phyloP scores from a whole-genome alignment of 108 stramenopile genomes.

The Stephanodiscus triporus region DNA sequence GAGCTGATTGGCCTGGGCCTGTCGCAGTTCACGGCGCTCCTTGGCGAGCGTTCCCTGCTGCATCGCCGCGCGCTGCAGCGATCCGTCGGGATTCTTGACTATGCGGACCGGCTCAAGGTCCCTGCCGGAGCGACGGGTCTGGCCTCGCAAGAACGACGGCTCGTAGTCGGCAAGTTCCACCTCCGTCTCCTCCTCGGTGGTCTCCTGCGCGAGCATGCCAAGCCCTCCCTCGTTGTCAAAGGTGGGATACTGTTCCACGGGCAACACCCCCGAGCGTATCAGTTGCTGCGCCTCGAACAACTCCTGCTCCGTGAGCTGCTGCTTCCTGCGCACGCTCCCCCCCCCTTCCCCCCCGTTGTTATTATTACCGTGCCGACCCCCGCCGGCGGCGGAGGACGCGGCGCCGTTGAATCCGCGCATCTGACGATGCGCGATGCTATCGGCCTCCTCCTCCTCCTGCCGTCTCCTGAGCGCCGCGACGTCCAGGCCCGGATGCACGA shows the following conservation, averaged over 20 bases:
- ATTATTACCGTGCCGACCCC: constrained; percentile 16
- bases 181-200: constrained; percentile 95
- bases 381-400: too few relatives aligned
- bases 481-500: constrained; percentile 90
- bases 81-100: constrained; percentile 98
- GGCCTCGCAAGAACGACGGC: constrained; percentile 96
- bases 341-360: constrained; percentile 3
- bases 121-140: constrained; percentile 81
- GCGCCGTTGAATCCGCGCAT: constrained; percentile 31
- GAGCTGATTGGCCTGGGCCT: constrained; percentile 94
- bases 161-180: constrained; percentile 94
- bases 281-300: constrained; percentile 97
- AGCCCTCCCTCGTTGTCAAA: constrained; percentile 92
- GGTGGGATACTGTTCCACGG: constrained; percentile 95
- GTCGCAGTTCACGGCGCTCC: constrained; percentile 95
- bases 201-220: constrained; percentile 92
- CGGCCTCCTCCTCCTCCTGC: constrained; percentile 76
- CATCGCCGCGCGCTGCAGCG: constrained; percentile 95
- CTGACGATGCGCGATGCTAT: constrained; percentile 41
- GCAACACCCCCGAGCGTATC: constrained; percentile 94
- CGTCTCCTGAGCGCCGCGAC: constrained; percentile 70
- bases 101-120: constrained; percentile 92
- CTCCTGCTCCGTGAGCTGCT: constrained; percentile 95
- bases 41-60: constrained; percentile 93
- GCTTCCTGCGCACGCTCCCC: constrained; percentile 57